Conservation (phyloP, 257 asterid genomes). For the Nicotiana noctiflora region DNA sequence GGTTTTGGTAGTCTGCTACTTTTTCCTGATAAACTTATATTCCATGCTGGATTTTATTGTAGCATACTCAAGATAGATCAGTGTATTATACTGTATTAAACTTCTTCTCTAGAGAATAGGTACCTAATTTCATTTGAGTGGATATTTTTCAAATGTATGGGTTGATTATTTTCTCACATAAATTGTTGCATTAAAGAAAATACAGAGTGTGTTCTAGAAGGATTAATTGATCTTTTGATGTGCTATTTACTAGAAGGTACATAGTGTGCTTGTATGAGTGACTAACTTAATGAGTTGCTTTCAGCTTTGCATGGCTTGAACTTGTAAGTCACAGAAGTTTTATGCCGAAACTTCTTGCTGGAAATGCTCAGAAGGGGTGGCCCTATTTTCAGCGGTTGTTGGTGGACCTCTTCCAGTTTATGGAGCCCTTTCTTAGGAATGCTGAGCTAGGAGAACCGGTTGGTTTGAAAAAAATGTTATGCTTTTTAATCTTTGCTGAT, state of each 20-base stretch:
- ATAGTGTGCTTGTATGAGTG: slow-evolving; percentile 13
- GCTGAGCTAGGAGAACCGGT: slow-evolving; percentile 93
- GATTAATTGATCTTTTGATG: background rate
- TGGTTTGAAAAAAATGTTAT: slow-evolving; percentile 11
- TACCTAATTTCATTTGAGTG: background rate
- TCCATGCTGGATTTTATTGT: background rate
- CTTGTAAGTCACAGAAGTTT: slow-evolving; percentile 90
- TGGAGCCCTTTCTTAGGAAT: slow-evolving; percentile 96
- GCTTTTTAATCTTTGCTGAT: slow-evolving; percentile 5
- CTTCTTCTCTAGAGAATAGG: background rate
- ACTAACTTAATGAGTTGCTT: slow-evolving; percentile 21
- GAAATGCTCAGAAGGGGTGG: slow-evolving; percentile 95
- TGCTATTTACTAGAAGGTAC: background rate
- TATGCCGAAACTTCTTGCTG: slow-evolving; percentile 93
- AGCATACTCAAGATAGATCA: too few relatives aligned
- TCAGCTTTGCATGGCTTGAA: slow-evolving; percentile 99
- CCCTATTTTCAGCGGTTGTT: slow-evolving; percentile 79
- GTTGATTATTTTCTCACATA: background rate
- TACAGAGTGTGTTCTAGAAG: background rate
- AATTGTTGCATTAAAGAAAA: background rate
- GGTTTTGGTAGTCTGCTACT: too few relatives aligned
- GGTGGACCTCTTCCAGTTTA: slow-evolving; percentile 84
- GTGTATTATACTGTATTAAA: background rate
- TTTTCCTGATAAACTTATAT: too few relatives aligned
- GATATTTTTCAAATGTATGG: too few relatives aligned